Evolutionary conservation across 345 rosid species (phyloP).

Genomic region (Populus euphratica): DNA sequence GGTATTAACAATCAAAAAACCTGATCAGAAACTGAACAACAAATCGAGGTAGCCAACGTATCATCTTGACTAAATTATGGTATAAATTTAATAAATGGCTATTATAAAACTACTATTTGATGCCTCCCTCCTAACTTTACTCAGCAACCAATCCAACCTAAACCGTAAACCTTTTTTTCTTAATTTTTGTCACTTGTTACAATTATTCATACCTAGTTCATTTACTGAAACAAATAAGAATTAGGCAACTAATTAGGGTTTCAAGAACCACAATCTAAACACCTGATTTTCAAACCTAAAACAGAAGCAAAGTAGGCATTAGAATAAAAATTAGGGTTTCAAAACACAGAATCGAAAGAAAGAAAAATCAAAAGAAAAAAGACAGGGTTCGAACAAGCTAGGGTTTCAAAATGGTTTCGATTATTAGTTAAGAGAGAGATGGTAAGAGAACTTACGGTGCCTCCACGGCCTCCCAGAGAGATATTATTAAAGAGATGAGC

Average conservation of each 20-base stretch:
- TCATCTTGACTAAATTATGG: not conserved
- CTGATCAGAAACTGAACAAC: too few species aligned
- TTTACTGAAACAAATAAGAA: not conserved
- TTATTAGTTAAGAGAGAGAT: not conserved
- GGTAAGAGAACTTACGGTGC: slow-evolving; percentile 44
- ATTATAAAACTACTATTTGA: not conserved
- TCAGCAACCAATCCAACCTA: not conserved
- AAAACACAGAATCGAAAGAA: not conserved
- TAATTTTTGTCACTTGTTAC: not conserved
- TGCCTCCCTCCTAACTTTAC: not conserved
- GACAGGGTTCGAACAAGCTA: not conserved
- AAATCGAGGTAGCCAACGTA: not conserved
- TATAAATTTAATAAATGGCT: not conserved
- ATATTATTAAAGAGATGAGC: slow-evolving; percentile 73
- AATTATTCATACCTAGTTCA: not conserved
- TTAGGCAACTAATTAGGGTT: not conserved
- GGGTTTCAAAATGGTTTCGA: not conserved
- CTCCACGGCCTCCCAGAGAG: slow-evolving; percentile 84
- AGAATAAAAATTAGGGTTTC: not conserved
- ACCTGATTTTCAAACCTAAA: not conserved
- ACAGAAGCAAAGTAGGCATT: not conserved
- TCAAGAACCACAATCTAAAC: not conserved
- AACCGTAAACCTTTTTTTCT: not conserved
- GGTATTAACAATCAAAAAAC: not conserved
- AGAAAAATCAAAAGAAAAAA: not conserved